Evolutionary conservation across 2,329 filamentous ascomycete genomes (phyloP).

Genomic region (Pyrenophora seminiperda): DNA sequence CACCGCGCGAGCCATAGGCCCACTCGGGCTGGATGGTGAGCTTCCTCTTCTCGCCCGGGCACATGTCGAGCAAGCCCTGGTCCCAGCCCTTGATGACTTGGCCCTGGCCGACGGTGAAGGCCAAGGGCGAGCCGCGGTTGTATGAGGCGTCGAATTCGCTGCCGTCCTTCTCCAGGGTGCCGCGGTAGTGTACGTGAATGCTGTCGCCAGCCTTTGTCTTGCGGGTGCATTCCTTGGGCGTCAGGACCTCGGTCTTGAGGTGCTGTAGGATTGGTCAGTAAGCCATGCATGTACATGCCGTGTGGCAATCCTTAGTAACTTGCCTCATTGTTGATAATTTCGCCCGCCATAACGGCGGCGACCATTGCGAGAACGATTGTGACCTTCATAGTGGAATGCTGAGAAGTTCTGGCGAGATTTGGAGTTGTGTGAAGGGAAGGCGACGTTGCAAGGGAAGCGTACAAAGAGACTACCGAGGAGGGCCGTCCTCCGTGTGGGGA

Average conservation of each 20-base stretch:
- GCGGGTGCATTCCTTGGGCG: slow-evolving; percentile 76
- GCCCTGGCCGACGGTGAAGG: slow-evolving; percentile 79
- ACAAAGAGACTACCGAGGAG: slow-evolving; percentile 1
- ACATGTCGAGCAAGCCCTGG: slow-evolving; percentile 90
- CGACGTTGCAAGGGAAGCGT: slow-evolving; percentile 14
- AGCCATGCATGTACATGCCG: not conserved
- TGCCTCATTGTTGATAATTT: slow-evolving; percentile 43
- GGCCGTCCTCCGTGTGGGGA: slow-evolving; percentile 23
- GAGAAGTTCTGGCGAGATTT: not conserved
- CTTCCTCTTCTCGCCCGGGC: slow-evolving; percentile 89
- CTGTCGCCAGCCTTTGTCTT: slow-evolving; percentile 73
- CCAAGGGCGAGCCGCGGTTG: slow-evolving; percentile 76
- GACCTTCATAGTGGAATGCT: slow-evolving; percentile 50
- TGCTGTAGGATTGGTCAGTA: slow-evolving; percentile 50
- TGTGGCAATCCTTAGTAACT: not conserved
- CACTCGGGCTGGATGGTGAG: slow-evolving; percentile 88
- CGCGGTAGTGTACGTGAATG: slow-evolving; percentile 82
- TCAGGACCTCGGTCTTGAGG: slow-evolving; percentile 78
- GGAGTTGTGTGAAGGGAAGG: slow-evolving; percentile 4
- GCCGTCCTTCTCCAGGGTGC: slow-evolving; percentile 74
- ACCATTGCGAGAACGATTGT: slow-evolving; percentile 56
- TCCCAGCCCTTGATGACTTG: slow-evolving; percentile 98
- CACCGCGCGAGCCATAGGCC: slow-evolving; percentile 77
- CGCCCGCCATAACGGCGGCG: slow-evolving; percentile 49
- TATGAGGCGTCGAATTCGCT: slow-evolving; percentile 62